Base-by-base conservation (phyloP, 2,329 filamentous ascomycete species). In the Paraphoma chrysanthemicola region DNA sequence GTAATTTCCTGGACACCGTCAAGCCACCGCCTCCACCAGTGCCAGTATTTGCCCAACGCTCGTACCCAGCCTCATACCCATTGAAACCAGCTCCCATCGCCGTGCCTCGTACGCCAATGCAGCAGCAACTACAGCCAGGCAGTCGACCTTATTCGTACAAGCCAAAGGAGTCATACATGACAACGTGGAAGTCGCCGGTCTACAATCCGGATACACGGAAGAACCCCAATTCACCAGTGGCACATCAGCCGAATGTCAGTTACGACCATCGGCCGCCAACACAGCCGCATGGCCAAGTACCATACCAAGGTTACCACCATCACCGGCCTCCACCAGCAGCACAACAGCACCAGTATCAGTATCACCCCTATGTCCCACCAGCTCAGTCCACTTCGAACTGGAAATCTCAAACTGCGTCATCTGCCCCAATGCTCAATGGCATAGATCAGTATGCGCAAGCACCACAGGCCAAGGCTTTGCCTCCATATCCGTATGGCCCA, bases 1-100 rank as follows among this genome's bases (percentile, higher is more conserved):
- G 87, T 63, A 90, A 90, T 71, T 93, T 90, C 75, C 76, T 93
- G 71, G 89, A 92, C 44, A 88, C 89, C 2, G 80, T 92, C 50
- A 78, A 77, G 54, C 76, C 78, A 36, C 72, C 77, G 6, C 68
- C 69, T n/a, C 65, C 70, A 14, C 66, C 68, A 6, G 68, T 75
- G n/a, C 68, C 70, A 30, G 53, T 60, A 0, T 69, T 70, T 52
- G 62, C 67, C 33, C 72, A 70, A 30, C 62, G 66, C 11, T 69
- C 72, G 6, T 76, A 70, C 54, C 65, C 70, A 14, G 69, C 69
- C 43, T 67, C 86, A 81, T 49, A 75, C 43, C 72, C 74, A 4
- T 60, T 74, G 60, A 86, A 86, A 63, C 81, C 82, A 4, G 64
- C 70, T 30, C 70, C 66, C n/a, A 56, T 67, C 29, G 56, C 64